These are phyloP conservation scores for Casuarina glauca DNA, from an alignment of 306 rosid genomes.

Conservation along the genomic window DNA sequence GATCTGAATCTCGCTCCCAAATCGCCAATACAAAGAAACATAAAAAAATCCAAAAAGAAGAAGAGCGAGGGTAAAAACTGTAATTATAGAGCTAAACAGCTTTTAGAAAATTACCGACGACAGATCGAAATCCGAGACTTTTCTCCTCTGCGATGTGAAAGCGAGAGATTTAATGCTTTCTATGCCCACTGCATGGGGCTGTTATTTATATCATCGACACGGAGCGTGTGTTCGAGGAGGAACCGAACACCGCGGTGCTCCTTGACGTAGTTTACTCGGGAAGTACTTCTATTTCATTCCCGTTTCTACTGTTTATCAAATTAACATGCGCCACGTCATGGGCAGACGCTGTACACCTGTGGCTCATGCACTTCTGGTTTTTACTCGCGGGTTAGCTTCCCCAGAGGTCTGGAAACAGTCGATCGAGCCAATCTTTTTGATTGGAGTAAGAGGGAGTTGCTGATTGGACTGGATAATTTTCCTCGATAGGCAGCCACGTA, in stretches of 20 bases:
- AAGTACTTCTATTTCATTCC: background rate
- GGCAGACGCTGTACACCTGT: background rate
- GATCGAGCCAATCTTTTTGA: too few species aligned
- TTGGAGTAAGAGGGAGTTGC: too few species aligned
- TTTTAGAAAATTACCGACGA: slow-evolving; percentile 11
- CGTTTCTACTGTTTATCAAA: background rate
- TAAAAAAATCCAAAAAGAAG: background rate
- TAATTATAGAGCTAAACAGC: background rate
- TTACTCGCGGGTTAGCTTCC: background rate
- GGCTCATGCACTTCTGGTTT: background rate
- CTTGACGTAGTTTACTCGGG: too few species aligned
- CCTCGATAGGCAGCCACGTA: background rate
- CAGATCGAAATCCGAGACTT: background rate
- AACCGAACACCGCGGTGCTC: background rate
- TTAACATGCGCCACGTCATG: background rate
- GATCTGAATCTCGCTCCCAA: slow-evolving; percentile 35
- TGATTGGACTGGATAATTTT: too few species aligned
- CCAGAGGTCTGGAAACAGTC: background rate
- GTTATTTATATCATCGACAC: background rate
- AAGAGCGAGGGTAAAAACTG: background rate
- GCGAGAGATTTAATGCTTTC: background rate
- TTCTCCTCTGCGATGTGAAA: background rate
- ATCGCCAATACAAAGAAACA: background rate
- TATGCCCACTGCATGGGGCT: background rate
- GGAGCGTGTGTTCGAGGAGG: background rate